Evolutionary conservation across 352 stramenopile genomes (phyloP), one percentile per base, ranked within the genome.

Genomic region (Phytophthora tentaculata): DNA sequence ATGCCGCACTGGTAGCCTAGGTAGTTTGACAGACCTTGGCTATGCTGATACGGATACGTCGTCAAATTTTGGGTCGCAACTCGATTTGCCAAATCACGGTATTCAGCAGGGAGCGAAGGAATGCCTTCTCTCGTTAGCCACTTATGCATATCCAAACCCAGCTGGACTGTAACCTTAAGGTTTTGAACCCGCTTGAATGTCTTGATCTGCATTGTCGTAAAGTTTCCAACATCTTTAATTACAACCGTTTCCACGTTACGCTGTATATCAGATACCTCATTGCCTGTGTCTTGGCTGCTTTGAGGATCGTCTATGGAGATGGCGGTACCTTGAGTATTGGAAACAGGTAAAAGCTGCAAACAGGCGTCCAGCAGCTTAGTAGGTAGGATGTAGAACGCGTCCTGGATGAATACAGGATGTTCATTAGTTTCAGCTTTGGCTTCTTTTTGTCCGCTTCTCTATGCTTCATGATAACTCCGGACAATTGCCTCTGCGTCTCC

Each of bases 341-440:
- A 17, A 0, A 61, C 10, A 2, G 59, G 45, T 2, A 73, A 14
- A 0, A 47, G 6, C 10, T 23, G 20, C 2, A 68, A 19, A 26
- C 64, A 74, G 5, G 50, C 47, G 0, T 58, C 14, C 4, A 79
- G 10, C 3, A 79, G 48, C 32, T 57, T 63, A 0, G 35, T 14
- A 3, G 0, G 60, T 67, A 78, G 22, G 67, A 76, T 0, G 63
- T 16, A 39, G 10, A 39, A 14, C 32, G 32, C 5, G 10, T 39
- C 62, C 45, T 60, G 20, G 17, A 64, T 69, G 17, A 64, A 48
- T 3, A 68, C 53, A 14, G 66, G 62, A 28, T 73, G 71, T 69
- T 74, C 49, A 69, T 43, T 0, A 10, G 8, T 17, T 69, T 68
- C 20, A 28, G 45, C 43, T 51, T 44, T 8, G 52, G 52, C 6